A percentile compares a stretch with the other conserved stretches of the same genome.
Evolutionary conservation across 2,329 filamentous ascomycete genomes (phyloP).

Genomic region (Myriosclerotinia curreyana): DNA sequence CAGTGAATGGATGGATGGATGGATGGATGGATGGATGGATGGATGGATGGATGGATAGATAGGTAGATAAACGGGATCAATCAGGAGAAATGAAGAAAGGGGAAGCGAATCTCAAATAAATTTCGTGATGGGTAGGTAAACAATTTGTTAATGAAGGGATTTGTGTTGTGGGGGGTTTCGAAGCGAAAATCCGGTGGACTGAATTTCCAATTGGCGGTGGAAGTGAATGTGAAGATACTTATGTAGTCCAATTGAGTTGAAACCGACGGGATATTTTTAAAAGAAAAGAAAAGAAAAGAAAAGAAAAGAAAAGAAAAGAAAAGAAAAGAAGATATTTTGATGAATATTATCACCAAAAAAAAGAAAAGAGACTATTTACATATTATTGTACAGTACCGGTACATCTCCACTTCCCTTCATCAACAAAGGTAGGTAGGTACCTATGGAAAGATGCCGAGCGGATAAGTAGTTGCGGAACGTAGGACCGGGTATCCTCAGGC

Average conservation of each 20-base stretch:
- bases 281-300: too few relatives aligned
- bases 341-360: too few relatives aligned
- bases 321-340: too few relatives aligned
- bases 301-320: too few relatives aligned
- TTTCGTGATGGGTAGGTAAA: neutral
- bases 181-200: neutral
- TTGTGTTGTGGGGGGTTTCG: neutral
- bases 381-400: neutral
- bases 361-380: slow-evolving; percentile 6
- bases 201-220: neutral
- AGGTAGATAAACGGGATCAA: too few relatives aligned
- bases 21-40: neutral
- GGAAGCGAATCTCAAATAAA: slow-evolving; percentile 10
- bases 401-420: neutral
- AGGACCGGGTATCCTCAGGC: neutral
- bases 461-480: too few relatives aligned
- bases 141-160: neutral
- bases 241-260: neutral
- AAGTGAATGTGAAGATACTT: neutral
- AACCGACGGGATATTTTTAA: too few relatives aligned
- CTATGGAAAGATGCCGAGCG: too few relatives aligned
- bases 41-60: too few relatives aligned
- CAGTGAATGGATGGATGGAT: neutral
- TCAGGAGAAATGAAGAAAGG: slow-evolving; percentile 10
- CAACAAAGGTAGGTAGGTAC: too few relatives aligned